A percentile compares a stretch with the other conserved stretches of the same genome.
Conservation (phyloP, 2,329 filamentous ascomycete genomes). For the Trichoderma sp. region DNA sequence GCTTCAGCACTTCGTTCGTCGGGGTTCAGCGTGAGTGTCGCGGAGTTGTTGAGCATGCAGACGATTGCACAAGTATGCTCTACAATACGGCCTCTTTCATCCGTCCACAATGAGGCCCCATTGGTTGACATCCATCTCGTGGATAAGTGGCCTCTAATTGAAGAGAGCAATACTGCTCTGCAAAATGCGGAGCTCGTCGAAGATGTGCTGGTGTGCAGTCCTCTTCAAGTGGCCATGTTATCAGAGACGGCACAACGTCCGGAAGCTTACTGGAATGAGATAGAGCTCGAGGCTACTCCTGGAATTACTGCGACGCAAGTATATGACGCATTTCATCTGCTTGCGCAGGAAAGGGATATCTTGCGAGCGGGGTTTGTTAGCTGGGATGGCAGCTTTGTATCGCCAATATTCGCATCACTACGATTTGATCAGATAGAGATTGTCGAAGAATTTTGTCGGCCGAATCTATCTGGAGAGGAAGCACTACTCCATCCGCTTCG, state of each 20-base stretch:
- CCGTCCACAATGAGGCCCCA: neutral
- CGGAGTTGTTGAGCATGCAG: constrained; percentile 59
- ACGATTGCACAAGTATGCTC: constrained; percentile 36
- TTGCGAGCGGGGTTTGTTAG: constrained; percentile 71
- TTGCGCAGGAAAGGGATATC: constrained; percentile 60
- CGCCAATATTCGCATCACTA: constrained; percentile 58
- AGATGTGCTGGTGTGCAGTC: constrained; percentile 61
- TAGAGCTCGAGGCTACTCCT: constrained; percentile 59
- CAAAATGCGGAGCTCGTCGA: constrained; percentile 31
- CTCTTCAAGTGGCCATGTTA: constrained; percentile 77
- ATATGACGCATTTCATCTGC: constrained; percentile 44
- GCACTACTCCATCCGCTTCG: constrained; percentile 56
- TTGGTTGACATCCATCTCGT: constrained; percentile 22
- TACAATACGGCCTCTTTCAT: neutral
- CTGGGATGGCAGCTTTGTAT: constrained; percentile 38
- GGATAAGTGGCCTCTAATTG: constrained; percentile 23
- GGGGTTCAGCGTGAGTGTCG: constrained; percentile 55
- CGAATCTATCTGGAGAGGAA: constrained; percentile 38
- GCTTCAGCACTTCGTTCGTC: constrained; percentile 60
- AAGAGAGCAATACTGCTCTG: constrained; percentile 21
- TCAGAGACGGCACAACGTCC: constrained; percentile 62
- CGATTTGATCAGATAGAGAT: constrained; percentile 41
- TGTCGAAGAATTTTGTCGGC: constrained; percentile 37
- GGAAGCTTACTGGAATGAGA: constrained; percentile 72
- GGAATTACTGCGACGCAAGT: constrained; percentile 40